phyloP scores from a whole-genome alignment of 306 rosid species.

The Fagus crenata region DNA sequence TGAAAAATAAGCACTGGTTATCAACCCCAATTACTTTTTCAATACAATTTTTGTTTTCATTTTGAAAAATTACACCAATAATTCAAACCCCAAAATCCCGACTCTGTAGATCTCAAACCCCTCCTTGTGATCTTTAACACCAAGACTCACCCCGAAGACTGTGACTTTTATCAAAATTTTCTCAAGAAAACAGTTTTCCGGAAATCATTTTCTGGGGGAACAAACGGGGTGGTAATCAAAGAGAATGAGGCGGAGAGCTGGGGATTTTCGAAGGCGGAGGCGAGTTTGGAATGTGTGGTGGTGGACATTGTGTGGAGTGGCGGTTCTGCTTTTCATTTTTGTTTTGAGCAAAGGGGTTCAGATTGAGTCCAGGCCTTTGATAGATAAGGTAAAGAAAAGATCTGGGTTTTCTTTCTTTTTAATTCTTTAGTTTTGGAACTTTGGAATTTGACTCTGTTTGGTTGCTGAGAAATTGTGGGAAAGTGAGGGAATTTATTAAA shows the following conservation, averaged over 20 bases:
- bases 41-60: too few relatives aligned
- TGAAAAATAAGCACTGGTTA: conserved; percentile 13
- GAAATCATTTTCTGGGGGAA: conserved; percentile 1
- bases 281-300: conserved; percentile 71
- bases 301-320: conserved; percentile 70
- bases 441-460: conserved; percentile 10
- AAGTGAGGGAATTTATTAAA: not conserved
- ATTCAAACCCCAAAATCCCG: conserved; percentile 19
- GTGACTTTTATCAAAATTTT: not conserved
- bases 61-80: not conserved
- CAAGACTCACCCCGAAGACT: not conserved
- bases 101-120: conserved; percentile 29
- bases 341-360: conserved; percentile 67
- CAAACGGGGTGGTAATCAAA: not conserved
- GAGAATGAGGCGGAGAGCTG: conserved; percentile 75
- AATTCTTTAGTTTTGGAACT: not conserved
- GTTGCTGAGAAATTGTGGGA: conserved; percentile 4
- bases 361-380: conserved; percentile 70
- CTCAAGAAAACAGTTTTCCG: conserved; percentile 10
- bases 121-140: conserved; percentile 19
- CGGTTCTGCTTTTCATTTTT: conserved; percentile 68
- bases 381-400: conserved; percentile 47
- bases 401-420: not conserved
- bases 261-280: conserved; percentile 82
- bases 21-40: conserved; percentile 13